Conservation (phyloP, 345 rosid genomes). For the Rhodamnia rubescens region DNA sequence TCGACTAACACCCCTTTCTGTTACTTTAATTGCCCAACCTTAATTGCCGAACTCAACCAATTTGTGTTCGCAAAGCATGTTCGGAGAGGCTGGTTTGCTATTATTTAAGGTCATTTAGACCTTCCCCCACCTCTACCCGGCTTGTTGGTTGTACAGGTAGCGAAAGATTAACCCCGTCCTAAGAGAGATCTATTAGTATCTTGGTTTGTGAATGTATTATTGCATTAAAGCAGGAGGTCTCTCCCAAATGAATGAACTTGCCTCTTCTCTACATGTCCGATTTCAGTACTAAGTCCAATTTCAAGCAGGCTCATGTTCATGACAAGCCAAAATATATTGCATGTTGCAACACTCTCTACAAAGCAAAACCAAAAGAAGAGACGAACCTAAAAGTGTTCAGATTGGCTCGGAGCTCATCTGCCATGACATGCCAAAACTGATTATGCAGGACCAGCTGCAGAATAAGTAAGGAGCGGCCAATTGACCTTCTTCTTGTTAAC, state of each 20-base stretch:
- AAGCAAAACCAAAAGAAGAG: neutral
- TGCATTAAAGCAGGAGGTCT: neutral
- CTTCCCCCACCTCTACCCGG: constrained; percentile 7
- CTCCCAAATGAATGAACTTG: neutral
- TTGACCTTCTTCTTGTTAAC: neutral
- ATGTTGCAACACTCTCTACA: neutral
- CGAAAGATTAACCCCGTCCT: neutral
- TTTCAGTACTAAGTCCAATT: neutral
- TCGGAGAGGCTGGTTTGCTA: neutral
- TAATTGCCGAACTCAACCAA: neutral
- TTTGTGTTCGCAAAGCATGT: neutral
- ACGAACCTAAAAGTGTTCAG: neutral
- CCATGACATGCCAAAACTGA: neutral
- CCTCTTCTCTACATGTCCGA: neutral
- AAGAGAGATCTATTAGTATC: neutral
- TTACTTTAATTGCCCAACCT: neutral
- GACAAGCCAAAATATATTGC: neutral
- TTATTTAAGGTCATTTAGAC: neutral
- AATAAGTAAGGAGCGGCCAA: neutral
- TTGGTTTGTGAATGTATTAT: neutral
- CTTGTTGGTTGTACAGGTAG: constrained; percentile 4
- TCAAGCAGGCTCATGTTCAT: neutral
- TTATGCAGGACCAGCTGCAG: neutral
- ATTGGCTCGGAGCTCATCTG: neutral
- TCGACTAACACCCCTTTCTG: neutral